Evolutionary conservation across 139 green algal species (phyloP), one percentile per base, ranked within the genome.

Genomic region (Helicosporidium sp.): DNA sequence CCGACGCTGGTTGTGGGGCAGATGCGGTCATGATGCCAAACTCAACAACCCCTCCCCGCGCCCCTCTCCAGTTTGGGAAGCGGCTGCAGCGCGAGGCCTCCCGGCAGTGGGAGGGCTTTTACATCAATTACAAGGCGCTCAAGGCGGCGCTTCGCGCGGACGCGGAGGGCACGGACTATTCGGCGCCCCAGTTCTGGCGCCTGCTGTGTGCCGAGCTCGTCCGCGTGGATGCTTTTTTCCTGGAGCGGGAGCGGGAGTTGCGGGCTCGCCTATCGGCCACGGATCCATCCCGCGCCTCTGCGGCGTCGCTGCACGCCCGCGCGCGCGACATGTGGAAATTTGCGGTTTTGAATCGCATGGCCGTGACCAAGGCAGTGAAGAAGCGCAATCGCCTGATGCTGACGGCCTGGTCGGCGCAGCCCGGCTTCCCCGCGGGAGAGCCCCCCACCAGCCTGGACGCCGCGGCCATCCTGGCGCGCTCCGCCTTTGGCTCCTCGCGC

Each of bases 341-440:
- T 51, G 75, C 69, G 1, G 69, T 72, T 12, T 69, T 93, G 18
- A 91, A 89, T 63, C 87, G 85, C 50, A 65, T 87, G 15, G 80
- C 80, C 7, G 76, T 86, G 2, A 64, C 84, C 57, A 76, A 74
- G 49, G 69, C 70, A 1, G 70, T 75, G 33, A 93, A 93, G 64
- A 93, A 93, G 70, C 57, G 78, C 26, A 87, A 89, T 64, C 47
- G 73, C 6, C 71, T 45, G 40, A n/a, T 41, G 34, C 34, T n/a
- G 34, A 41, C 15, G 34, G 34, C 34, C n/a, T 41, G 34, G 13
- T 13, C 34, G 13, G 34, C 16, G 34, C 34, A 25, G 46, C 46
- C 29, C 20, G 49, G 22, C 0, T 51, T 44, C 3, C 48, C 55
- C 42, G 43, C 20, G 10, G 42, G 15, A 1, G 31, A 4, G 16